Conservation (phyloP, 345 rosid species). For the Nephelium lappaceum region DNA sequence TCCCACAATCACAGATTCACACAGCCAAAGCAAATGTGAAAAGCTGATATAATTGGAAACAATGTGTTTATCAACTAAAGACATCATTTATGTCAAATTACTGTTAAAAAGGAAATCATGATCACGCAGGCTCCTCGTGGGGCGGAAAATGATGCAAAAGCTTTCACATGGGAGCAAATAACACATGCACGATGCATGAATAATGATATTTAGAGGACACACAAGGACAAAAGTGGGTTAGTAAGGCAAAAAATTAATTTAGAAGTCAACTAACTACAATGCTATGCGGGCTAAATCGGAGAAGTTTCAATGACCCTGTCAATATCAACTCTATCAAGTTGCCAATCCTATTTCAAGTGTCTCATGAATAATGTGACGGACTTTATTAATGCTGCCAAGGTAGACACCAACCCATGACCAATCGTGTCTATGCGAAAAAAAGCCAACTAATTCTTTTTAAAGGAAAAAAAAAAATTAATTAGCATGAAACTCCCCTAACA, state of each 20-base stretch:
- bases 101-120: background rate
- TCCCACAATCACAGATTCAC: background rate
- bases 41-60: background rate
- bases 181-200: background rate
- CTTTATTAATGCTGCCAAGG: background rate
- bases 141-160: background rate
- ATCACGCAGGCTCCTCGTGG: background rate
- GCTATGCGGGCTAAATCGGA: background rate
- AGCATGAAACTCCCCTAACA: no score
- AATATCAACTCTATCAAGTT: background rate
- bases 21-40: background rate
- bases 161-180: constrained; percentile 1
- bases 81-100: constrained; percentile 1
- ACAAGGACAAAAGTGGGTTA: no score
- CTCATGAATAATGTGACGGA: background rate
- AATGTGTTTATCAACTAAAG: background rate
- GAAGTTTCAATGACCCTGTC: background rate
- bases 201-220: background rate
- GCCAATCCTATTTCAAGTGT: background rate
- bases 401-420: background rate
- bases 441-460: background rate
- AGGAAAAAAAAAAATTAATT: no score
- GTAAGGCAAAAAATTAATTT: background rate
- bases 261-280: background rate
- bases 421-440: background rate